Evolutionary conservation across 768 basidiomycete species (phyloP).

Genomic region (Amyloporia xantha): DNA sequence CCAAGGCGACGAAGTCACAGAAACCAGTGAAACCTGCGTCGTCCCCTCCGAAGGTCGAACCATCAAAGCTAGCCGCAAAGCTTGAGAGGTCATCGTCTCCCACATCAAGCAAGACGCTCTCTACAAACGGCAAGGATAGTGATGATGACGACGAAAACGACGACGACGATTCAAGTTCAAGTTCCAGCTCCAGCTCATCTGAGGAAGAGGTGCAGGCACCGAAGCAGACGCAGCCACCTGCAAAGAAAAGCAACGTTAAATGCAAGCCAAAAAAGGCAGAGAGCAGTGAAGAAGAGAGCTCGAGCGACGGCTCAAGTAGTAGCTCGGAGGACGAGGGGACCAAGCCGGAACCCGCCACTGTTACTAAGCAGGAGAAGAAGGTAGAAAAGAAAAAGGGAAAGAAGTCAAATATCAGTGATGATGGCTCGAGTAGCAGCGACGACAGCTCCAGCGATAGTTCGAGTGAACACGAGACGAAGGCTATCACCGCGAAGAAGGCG

Average conservation of each 20-base stretch:
- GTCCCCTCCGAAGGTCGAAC: no score
- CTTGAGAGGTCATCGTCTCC: constrained; percentile 6
- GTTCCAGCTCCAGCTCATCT: constrained; percentile 6
- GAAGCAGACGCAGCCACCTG: no score
- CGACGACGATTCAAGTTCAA: constrained; percentile 1
- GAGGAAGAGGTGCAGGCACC: constrained; percentile 3
- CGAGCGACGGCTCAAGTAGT: constrained; percentile 1
- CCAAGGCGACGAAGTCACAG: not conserved
- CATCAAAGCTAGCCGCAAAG: not conserved
- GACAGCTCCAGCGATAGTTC: constrained; percentile 1
- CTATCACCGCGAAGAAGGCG: not conserved
- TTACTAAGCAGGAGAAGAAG: no score
- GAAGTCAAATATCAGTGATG: not conserved
- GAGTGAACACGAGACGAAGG: not conserved
- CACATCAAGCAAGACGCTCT: constrained; percentile 11
- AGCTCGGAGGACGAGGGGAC: not conserved
- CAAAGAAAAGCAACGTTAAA: constrained; percentile 2
- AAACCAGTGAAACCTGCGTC: not conserved
- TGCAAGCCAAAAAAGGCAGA: not conserved
- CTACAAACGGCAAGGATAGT: constrained; percentile 2
- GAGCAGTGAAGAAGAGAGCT: not conserved
- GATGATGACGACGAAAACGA: constrained; percentile 8
- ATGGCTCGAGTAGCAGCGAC: not conserved
- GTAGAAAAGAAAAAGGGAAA: not conserved
- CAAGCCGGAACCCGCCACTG: no score